Base-by-base conservation (phyloP, 2,329 filamentous ascomycete species). In the Epichloe glyceriae region DNA sequence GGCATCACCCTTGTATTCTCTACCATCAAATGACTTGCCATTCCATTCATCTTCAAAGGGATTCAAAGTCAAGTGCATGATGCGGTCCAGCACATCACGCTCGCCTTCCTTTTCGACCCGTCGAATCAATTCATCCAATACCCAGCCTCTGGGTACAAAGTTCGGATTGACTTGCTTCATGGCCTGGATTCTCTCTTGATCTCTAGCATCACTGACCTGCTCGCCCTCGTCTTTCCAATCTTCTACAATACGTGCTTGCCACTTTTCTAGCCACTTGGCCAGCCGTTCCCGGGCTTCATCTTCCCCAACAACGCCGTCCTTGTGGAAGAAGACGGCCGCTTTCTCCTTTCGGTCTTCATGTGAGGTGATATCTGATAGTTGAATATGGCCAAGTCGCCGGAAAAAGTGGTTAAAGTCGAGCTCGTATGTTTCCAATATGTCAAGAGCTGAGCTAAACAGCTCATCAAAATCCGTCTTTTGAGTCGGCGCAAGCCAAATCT, bases 351-450 rank as follows among this genome's bases (percentile, higher is more conserved):
- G 73, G 46, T 74, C 70, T 19, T 83, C 77, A 26, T 83, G 76
- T 0, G 80, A 85, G 30, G 78, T 75, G 6, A 95, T 62, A 4
- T 87, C 78, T 0, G 67, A 67, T 1, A 88, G 54, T 34, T 70
- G 76, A 17, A 95, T 61, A 19, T 70, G 67, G 49, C 84, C 85
- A 0, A 98, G 73, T 8, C 84, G 79, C 39, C 94, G 79, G 75
- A 97, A 97, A 64, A 94, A 93, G 60, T 94, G 86, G 62, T 95
- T 88, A 67, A 96, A 98, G 64, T 98, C 93, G 2, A 98, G 71
- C 62, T 94, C 86, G 17, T 90, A 70, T 1, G 78, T 78, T 64
- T 95, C 86, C 67, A 98, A 74, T 0, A 80, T 82, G 63, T 96
- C 88, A 0, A 98, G 75, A 11, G 88, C 68, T 50, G 88, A 81